A percentile compares a stretch with the other conserved stretches of the same genome.
Evolutionary conservation across 2,329 filamentous ascomycete species (phyloP).

Genomic region (Pestalotiopsis sp.): DNA sequence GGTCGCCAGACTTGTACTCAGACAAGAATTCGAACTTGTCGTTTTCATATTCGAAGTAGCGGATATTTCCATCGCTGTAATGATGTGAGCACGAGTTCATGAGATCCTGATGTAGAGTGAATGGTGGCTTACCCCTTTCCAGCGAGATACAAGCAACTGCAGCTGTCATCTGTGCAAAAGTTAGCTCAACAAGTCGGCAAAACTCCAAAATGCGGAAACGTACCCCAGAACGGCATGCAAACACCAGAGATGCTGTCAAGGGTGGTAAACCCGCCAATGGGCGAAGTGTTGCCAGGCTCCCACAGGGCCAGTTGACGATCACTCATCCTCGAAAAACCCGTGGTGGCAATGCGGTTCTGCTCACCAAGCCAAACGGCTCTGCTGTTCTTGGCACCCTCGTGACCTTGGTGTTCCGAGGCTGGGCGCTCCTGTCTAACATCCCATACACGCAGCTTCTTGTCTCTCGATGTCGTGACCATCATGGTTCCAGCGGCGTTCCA

Average conservation of each 20-base stretch:
- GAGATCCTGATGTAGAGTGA: not conserved
- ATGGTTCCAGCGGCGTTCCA: slow-evolving; percentile 91
- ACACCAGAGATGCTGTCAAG: slow-evolving; percentile 96
- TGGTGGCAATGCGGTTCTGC: slow-evolving; percentile 93
- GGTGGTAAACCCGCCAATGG: slow-evolving; percentile 86
- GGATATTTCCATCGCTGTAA: slow-evolving; percentile 90
- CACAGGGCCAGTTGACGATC: slow-evolving; percentile 94
- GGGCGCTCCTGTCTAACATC: slow-evolving; percentile 92
- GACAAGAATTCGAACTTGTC: slow-evolving; percentile 98
- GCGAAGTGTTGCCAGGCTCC: slow-evolving; percentile 85
- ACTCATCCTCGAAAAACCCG: slow-evolving; percentile 97
- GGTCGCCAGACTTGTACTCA: slow-evolving; percentile 95
- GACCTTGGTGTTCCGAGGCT: slow-evolving; percentile 81
- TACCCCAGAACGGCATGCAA: slow-evolving; percentile 98
- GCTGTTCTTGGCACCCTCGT: slow-evolving; percentile 95
- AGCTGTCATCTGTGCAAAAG: slow-evolving; percentile 71
- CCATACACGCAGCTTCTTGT: slow-evolving; percentile 98
- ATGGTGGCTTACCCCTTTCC: slow-evolving; percentile 79
- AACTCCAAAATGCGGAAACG: not conserved
- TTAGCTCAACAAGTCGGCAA: slow-evolving; percentile 33
- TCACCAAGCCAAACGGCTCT: slow-evolving; percentile 96
- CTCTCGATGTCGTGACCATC: slow-evolving; percentile 89
- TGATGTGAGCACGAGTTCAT: slow-evolving; percentile 9
- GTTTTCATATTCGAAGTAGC: slow-evolving; percentile 97
- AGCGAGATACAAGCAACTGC: slow-evolving; percentile 91